Percentiles rank a stretch among this genome's conserved stretches.
phyloP scores from a whole-genome alignment of 2,329 filamentous ascomycete genomes.

The Ophiostoma populinum region DNA sequence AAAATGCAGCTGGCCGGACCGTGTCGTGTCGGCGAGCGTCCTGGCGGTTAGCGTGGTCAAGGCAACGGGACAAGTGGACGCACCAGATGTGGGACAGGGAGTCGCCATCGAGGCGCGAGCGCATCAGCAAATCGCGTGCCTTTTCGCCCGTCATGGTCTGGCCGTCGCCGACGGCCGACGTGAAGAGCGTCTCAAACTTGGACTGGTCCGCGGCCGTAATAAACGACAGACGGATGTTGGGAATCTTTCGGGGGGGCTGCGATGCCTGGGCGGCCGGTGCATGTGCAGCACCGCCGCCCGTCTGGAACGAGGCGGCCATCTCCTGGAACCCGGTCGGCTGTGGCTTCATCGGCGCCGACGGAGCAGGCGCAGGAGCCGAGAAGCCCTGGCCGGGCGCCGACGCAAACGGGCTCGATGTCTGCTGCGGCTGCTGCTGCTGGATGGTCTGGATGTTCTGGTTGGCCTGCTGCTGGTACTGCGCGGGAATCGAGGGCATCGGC shows the following conservation, averaged over 20 bases:
- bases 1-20: conserved; percentile 89
- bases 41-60: conserved; percentile 32
- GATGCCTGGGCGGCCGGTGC: conserved; percentile 23
- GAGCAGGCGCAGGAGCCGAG: too few species aligned
- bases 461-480: conserved; percentile 42
- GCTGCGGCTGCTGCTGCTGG: conserved; percentile 20
- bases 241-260: conserved; percentile 57
- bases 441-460: conserved; percentile 25
- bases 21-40: conserved; percentile 88
- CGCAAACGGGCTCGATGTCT: conserved; percentile 28
- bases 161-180: conserved; percentile 72
- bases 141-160: conserved; percentile 83
- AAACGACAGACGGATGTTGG: conserved; percentile 85
- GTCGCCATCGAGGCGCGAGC: conserved; percentile 75
- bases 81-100: conserved; percentile 88
- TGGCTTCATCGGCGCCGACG: conserved; percentile 43
- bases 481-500: conserved; percentile 40
- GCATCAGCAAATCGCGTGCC: conserved; percentile 71
- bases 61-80: too few species aligned
- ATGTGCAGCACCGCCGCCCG: conserved; percentile 23
- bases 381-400: conserved; percentile 21
- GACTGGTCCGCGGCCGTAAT: conserved; percentile 89
- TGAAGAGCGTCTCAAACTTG: conserved; percentile 96
- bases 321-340: conserved; percentile 48
- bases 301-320: conserved; percentile 51